phyloP scores from a whole-genome alignment of 2,329 filamentous ascomycete genomes.

The Nannizziopsis barbatae region DNA sequence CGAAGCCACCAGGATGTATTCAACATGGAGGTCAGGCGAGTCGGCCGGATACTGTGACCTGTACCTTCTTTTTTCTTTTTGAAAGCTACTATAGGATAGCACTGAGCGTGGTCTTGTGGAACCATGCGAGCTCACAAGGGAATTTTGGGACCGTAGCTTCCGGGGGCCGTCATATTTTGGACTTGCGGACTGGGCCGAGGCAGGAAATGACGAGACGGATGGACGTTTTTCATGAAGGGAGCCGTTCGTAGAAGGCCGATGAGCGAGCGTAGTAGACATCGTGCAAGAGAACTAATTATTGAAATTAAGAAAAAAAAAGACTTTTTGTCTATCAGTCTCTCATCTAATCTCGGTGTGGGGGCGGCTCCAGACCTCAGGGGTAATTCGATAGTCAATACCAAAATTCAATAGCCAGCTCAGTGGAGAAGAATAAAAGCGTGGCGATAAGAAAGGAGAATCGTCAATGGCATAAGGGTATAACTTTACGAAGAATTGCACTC shows the following conservation, averaged over 20 bases:
- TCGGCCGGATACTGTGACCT: constrained; percentile 68
- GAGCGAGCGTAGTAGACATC: constrained; percentile 31
- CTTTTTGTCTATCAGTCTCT: not conserved
- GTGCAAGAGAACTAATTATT: constrained; percentile 11
- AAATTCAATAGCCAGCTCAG: not conserved
- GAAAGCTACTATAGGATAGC: constrained; percentile 18
- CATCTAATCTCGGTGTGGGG: not conserved
- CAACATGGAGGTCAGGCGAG: constrained; percentile 80
- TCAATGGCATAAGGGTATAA: too few species aligned
- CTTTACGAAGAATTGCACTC: too few species aligned
- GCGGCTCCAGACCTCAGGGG: constrained; percentile 1
- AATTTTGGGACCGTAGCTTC: constrained; percentile 50
- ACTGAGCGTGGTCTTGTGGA: constrained; percentile 30
- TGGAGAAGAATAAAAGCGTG: not conserved
- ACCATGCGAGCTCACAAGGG: constrained; percentile 39
- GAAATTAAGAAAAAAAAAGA: not conserved
- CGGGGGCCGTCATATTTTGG: constrained; percentile 43
- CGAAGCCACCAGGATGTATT: constrained; percentile 93
- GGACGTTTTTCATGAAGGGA: constrained; percentile 36
- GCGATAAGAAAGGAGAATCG: not conserved
- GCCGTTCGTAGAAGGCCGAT: constrained; percentile 31
- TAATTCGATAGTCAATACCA: not conserved
- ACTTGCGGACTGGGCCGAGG: constrained; percentile 32
- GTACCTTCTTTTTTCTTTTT: constrained; percentile 30
- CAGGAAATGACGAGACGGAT: constrained; percentile 54